These are phyloP conservation scores for Trichoderma simmonsii DNA, from an alignment of 2,329 filamentous ascomycete species.

Conservation along the genomic window DNA sequence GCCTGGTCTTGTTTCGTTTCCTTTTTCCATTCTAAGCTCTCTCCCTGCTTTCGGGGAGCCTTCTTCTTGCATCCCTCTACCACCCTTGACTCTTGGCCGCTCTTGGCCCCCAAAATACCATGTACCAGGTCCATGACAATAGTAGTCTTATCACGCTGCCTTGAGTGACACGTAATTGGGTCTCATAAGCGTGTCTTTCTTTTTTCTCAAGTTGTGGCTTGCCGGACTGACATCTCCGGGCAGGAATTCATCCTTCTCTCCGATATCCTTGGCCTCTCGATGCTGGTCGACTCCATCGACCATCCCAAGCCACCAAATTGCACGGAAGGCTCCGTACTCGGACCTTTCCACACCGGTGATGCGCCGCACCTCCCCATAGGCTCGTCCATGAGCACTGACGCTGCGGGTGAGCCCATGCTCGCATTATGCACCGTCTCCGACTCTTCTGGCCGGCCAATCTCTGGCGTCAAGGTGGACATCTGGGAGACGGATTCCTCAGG, in stretches of 20 bases:
- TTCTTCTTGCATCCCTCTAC: background rate
- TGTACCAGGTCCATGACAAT: background rate
- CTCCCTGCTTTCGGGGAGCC: background rate
- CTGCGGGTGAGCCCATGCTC: slow-evolving; percentile 62
- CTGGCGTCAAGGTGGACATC: slow-evolving; percentile 66
- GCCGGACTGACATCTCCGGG: background rate
- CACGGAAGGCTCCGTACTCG: slow-evolving; percentile 75
- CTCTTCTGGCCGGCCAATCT: slow-evolving; percentile 55
- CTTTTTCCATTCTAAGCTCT: background rate
- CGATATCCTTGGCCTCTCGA: slow-evolving; percentile 69
- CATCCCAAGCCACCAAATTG: slow-evolving; percentile 66
- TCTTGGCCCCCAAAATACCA: background rate
- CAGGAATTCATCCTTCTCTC: slow-evolving; percentile 74
- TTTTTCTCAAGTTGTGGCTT: background rate
- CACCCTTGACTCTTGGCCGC: background rate
- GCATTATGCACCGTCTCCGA: slow-evolving; percentile 66
- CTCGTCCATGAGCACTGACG: slow-evolving; percentile 58
- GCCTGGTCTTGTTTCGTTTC: background rate
- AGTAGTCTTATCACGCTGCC: background rate
- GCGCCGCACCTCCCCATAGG: slow-evolving; percentile 54
- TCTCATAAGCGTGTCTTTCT: background rate
- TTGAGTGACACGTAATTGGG: background rate
- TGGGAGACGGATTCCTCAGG: slow-evolving; percentile 77
- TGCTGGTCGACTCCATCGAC: slow-evolving; percentile 73
- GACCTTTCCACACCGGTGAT: slow-evolving; percentile 77